Evolutionary conservation across 2,329 filamentous ascomycete genomes (phyloP).

Genomic region (Geoglossum cookeanum): DNA sequence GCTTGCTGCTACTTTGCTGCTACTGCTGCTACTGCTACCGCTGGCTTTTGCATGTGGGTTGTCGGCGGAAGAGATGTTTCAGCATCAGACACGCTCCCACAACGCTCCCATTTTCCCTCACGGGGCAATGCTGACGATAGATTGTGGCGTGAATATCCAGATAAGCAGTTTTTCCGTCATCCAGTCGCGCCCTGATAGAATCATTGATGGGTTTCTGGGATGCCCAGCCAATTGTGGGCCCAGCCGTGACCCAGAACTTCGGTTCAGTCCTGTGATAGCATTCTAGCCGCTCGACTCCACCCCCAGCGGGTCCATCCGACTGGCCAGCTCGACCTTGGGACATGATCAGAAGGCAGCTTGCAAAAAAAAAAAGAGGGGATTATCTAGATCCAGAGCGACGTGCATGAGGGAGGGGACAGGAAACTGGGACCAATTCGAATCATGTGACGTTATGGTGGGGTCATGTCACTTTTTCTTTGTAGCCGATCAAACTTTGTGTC

Average conservation of each 20-base stretch:
- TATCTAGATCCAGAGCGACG: background rate
- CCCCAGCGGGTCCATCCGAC: background rate
- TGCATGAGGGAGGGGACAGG: background rate
- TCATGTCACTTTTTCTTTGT: background rate
- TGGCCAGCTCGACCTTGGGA: background rate
- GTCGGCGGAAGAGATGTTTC: background rate
- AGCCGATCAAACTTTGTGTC: background rate
- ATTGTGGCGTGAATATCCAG: background rate
- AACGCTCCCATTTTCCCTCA: background rate
- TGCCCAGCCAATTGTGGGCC: background rate
- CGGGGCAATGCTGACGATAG: background rate
- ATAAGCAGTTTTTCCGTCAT: background rate
- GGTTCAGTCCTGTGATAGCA: background rate
- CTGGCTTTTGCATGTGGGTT: too few species aligned
- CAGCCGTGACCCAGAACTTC: background rate
- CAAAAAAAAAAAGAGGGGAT: background rate
- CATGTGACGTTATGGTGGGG: conserved; percentile 1
- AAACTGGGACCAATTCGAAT: background rate
- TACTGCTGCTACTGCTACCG: too few species aligned
- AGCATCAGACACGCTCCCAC: background rate
- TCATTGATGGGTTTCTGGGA: background rate
- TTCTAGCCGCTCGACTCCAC: background rate
- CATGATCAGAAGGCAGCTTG: background rate
- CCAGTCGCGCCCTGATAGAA: background rate
- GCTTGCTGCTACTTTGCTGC: too few species aligned